Evolutionary conservation across 768 basidiomycete species (phyloP), one percentile per base, ranked within the genome.

Genomic region (Rhizopogon salebrosus): DNA sequence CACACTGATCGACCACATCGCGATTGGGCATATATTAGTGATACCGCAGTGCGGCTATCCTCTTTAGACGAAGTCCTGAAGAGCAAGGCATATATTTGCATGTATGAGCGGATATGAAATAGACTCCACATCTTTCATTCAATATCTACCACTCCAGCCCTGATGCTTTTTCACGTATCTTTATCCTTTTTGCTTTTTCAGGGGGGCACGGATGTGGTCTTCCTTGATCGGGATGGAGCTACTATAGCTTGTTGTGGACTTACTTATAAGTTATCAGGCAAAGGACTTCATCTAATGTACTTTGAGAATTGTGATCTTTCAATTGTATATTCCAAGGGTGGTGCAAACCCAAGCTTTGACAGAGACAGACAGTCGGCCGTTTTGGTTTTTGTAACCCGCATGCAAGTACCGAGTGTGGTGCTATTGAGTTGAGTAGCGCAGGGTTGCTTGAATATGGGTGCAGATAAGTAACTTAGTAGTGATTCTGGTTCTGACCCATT

Each of bases 1-100:
- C 54, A 26, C 54, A 53, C 7, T 22, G 58, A 48, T 18, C 56
- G 23, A 27, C 48, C 49, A 3, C 29, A 55, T 23, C 52, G 92
- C 39, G 82, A 89, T 55, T 98, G 95, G 95, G 90, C 89, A 41
- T 95, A 88, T 65, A 85, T 95, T 68, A 94, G 92, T 60, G 95
- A 98, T 64, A 91, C 89, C 3, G 71, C 80, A 41, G 92, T 98
- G n/a, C 77, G 88, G 41, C 71, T 89, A 41, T 82, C 87, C 9
- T 81, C 85, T 39, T 66, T 95, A 43, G 91, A 94, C 40, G 95
- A 97, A 65, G 95, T 97, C 3, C 74, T 97, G 63, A 87, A 85
- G 67, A 85, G 86, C 54, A 95, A 89, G 67, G 93, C 94, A 34
- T 98, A 97, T 68, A 80, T 97, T 46, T 92, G 92, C 71, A 93